phyloP scores from a whole-genome alignment of 306 rosid genomes.

The Acmispon strigosus region DNA sequence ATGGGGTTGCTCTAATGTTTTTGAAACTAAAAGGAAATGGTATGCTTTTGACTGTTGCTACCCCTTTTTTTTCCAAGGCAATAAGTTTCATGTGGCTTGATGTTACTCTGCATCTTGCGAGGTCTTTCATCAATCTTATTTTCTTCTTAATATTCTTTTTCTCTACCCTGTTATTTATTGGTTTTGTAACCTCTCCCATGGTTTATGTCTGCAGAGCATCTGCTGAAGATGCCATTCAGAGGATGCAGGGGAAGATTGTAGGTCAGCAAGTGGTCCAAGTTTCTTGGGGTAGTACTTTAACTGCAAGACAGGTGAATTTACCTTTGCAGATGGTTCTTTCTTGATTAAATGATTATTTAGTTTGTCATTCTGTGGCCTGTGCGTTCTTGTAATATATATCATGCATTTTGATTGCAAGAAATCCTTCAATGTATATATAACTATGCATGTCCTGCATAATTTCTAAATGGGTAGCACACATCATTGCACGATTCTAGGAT shows the following conservation, averaged over 20 bases:
- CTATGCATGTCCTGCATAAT: background rate
- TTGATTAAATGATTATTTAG: background rate
- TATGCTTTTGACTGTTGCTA: slow-evolving; percentile 22
- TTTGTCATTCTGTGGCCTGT: background rate
- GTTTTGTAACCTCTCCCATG: slow-evolving; percentile 10
- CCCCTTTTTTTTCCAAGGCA: slow-evolving; percentile 17
- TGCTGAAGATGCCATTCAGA: slow-evolving; percentile 86
- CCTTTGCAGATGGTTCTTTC: background rate
- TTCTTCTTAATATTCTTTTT: background rate
- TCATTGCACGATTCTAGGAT: background rate
- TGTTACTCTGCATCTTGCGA: slow-evolving; percentile 27
- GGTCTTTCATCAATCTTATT: slow-evolving; percentile 24
- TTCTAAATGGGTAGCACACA: background rate
- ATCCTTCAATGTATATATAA: background rate
- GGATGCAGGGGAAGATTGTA: slow-evolving; percentile 80
- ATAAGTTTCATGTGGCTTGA: slow-evolving; percentile 28
- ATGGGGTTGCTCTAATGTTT: slow-evolving; percentile 4
- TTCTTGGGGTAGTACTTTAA: slow-evolving; percentile 74
- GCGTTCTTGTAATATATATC: background rate
- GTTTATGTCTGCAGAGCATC: slow-evolving; percentile 45
- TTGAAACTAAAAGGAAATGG: slow-evolving; percentile 8
- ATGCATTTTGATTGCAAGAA: slow-evolving; percentile 1
- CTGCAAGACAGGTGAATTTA: slow-evolving; percentile 71
- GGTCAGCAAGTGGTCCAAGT: slow-evolving; percentile 77
- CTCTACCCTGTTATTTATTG: background rate